Evolutionary conservation across 1,284 basidiomycete species (phyloP), one percentile per base, ranked within the genome.

Genomic region (Termitomyces sp.): DNA sequence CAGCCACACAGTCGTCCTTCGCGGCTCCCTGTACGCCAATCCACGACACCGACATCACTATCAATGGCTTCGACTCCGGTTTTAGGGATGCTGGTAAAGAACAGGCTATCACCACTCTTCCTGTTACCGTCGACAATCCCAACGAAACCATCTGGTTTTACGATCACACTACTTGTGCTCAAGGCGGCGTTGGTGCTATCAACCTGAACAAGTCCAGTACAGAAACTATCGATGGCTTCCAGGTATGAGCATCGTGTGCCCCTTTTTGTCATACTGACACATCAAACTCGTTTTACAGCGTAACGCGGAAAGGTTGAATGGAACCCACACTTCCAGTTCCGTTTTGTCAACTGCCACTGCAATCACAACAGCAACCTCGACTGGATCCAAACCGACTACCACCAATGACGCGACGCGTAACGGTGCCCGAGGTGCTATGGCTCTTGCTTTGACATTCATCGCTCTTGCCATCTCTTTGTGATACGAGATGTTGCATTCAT

Each of bases 111-210:
- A 77, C 79, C 30, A 73, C 71, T 54, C 71, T 77, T 36, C 50
- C 66, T 19, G 72, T 83, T 30, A 69, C 75, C 17, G 74, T 75
- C 48, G 54, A 62, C 8, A 65, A 78, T 59, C 66, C 68, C 43
- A 74, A 73, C 60, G 63, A 61, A 24, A 78, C 82, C 19, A 72
- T 83, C 45, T 86, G 82, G 82, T 84, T 82, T 67, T 86, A 70
- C 66, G 83, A 86, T 67, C 64, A 61, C 54, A 75, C 74, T 59
- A 78, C 76, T 15, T 86, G 83, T 65, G 74, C 70, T 2, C 55
- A 73, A 49, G 83, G 82, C 49, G 82, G 81, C 30, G 82, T 85
- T 36, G 83, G 83, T 48, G 83, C 69, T 2, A 81, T 85, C 60
- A 85, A 86, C 62, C 60, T 71, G 54, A 81, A 84, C 58, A 74